These are phyloP conservation scores for Adansonia digitata DNA, from an alignment of 345 rosid species.

Conservation along the genomic window DNA sequence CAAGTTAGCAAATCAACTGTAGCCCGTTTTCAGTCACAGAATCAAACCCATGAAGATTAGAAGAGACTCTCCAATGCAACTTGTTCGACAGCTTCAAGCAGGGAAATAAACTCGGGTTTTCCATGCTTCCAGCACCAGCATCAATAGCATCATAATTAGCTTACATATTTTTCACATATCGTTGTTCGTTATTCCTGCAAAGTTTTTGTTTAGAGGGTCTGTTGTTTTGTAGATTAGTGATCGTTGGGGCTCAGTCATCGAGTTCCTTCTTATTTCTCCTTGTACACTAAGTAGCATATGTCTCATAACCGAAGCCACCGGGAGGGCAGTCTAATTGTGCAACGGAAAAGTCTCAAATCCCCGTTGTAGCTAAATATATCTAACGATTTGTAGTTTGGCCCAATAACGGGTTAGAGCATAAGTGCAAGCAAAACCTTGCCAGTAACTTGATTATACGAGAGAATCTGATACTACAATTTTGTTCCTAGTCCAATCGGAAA, in stretches of 20 bases:
- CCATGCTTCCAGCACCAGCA: not conserved
- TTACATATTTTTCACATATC: conserved; percentile 1
- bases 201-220: too few relatives aligned
- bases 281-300: not conserved
- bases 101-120: not conserved
- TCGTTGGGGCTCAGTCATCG: too few relatives aligned
- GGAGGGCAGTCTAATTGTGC: too few relatives aligned
- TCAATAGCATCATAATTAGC: not conserved
- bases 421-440: not conserved
- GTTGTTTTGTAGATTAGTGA: too few relatives aligned
- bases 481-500: not conserved
- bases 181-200: too few relatives aligned
- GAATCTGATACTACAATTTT: not conserved
- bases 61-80: not conserved
- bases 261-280: not conserved
- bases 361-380: not conserved
- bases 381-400: too few relatives aligned
- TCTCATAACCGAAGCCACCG: too few relatives aligned
- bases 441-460: not conserved
- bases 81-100: not conserved
- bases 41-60: not conserved
- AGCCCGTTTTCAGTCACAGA: not conserved
- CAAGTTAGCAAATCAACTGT: not conserved
- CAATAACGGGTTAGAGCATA: too few relatives aligned
- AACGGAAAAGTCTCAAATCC: too few relatives aligned